These are phyloP conservation scores for Naegleria gruberi DNA, from an alignment of 208 protist species.

Conservation along the genomic window DNA sequence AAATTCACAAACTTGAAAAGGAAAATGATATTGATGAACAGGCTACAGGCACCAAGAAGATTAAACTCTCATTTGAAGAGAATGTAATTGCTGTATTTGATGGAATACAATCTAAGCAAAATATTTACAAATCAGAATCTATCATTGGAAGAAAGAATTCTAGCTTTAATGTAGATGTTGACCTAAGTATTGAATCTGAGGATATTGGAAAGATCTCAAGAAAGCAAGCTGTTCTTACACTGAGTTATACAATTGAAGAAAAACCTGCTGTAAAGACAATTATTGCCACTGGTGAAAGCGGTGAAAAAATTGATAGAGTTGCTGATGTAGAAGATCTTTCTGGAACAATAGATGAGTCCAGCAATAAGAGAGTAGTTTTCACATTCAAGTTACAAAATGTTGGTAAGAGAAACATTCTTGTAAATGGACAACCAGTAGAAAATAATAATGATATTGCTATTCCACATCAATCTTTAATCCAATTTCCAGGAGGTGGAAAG, in stretches of 20 bases:
- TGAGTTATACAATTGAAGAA: neutral
- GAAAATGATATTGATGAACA: neutral
- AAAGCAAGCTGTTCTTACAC: neutral
- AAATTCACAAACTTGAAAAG: neutral
- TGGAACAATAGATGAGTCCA: neutral
- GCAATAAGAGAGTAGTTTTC: neutral
- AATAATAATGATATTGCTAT: neutral
- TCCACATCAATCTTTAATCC: neutral
- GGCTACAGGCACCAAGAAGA: neutral
- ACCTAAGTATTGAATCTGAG: neutral
- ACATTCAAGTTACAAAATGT: neutral
- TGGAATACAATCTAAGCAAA: neutral
- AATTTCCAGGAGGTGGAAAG: conserved; percentile 7
- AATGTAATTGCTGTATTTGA: neutral
- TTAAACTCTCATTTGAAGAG: neutral
- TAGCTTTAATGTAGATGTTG: neutral
- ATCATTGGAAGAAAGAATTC: conserved; percentile 6
- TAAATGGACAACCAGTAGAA: neutral
- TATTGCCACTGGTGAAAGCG: neutral
- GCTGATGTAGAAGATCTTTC: neutral
- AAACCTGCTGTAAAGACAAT: neutral
- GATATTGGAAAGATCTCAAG: conserved; percentile 4
- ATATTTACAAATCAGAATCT: neutral
- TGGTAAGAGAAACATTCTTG: conserved; percentile 10
- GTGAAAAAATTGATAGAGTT: neutral